Conservation (phyloP, 768 basidiomycete genomes). For the Lactarius psammicola region DNA sequence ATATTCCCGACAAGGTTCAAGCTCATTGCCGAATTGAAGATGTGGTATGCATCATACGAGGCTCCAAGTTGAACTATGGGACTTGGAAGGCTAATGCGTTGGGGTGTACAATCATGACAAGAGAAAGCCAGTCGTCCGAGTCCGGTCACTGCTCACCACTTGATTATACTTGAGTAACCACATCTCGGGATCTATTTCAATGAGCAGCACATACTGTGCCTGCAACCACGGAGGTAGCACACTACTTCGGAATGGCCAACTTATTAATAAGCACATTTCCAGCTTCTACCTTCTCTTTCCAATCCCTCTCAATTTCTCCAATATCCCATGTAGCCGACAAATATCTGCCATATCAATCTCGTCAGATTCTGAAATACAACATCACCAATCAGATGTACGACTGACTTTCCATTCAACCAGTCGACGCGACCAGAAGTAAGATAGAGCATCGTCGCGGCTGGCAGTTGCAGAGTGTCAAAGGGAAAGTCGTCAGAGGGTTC, state of each 20-base stretch:
- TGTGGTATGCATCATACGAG: too few species aligned
- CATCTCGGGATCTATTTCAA: background rate
- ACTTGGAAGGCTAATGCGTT: too few species aligned
- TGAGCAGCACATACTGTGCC: background rate
- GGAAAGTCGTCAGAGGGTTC: too few species aligned
- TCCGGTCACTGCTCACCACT: background rate
- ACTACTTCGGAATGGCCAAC: background rate
- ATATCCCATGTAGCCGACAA: background rate
- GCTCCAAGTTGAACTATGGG: background rate
- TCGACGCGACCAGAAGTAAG: too few species aligned
- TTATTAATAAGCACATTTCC: background rate
- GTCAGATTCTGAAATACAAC: background rate
- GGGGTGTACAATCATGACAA: too few species aligned
- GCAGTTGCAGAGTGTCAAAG: too few species aligned
- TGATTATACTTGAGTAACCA: background rate
- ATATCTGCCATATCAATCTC: background rate
- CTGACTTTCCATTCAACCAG: slow-evolving; percentile 17
- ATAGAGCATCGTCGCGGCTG: too few species aligned
- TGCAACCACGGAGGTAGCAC: background rate
- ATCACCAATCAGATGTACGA: background rate
- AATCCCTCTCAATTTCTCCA: background rate
- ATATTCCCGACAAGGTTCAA: background rate
- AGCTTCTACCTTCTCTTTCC: background rate
- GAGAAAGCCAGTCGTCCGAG: background rate
- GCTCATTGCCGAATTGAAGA: background rate